Evolutionary conservation across 495 filamentous ascomycete genomes (phyloP), one percentile per base, ranked within the genome.

Genomic region (Daldinia grandis): DNA sequence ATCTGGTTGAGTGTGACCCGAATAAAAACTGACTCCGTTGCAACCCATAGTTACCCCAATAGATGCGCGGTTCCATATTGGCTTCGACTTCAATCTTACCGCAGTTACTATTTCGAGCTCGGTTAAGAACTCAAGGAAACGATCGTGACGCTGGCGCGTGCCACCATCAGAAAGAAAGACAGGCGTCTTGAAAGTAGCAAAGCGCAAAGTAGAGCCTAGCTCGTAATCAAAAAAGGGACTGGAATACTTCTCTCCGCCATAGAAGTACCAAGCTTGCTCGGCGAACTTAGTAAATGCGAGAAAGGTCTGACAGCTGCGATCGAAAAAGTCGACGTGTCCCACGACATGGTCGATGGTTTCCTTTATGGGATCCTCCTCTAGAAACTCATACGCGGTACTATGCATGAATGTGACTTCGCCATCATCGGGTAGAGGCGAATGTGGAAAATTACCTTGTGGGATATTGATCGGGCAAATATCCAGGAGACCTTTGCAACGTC

Each of bases 301-400:
- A 8, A 47, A 24, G 8, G 17, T 47, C 8, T 47, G 42, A 21
- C 42, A 47, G 42, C 0, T 47, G 8, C 17, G 8, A 19, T 47
- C 42, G 8, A 47, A 47, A 40, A 47, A 47, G 17, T 47, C 42
- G n/a, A 47, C 5, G 21, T 47, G 42, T 4, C 42, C 42, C 6
- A 47, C 42, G 7, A 17, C 4, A 24, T 12, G 42, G 14, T 47
- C 2, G 7, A 47, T 47, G 42, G 42, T 12, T 24, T 47, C 42
- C 8, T 24, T 47, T 21, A 47, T 17, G 17, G 3, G 3, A 47
- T 19, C 42, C 2, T 47, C 8, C 17, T 62, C 47, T 28, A 68
- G 38, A 30, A 68, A 68, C 21, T 68, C 65, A 25, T 56, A 27
- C 0, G 27, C 58, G 4, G 65, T 68, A 25, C 65, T 68, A 31